Percentiles rank a stretch among this genome's conserved stretches.
Conservation (phyloP, 2,329 filamentous ascomycete genomes). For the Calonectria fujianensis region DNA sequence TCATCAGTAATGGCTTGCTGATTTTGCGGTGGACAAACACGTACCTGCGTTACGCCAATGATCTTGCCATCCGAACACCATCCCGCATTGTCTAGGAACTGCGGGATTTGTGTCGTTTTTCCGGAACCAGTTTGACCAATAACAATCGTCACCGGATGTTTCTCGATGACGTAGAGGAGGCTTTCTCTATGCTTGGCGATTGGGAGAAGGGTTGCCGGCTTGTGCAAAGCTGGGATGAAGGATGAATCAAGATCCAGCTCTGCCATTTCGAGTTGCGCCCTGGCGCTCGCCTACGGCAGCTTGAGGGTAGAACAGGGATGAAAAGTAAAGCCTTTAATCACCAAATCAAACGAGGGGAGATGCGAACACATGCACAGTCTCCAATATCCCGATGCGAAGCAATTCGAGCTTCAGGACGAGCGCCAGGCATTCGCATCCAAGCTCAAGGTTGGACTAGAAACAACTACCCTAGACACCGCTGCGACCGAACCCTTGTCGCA, state of each 20-base stretch:
- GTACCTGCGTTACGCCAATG: constrained; percentile 92
- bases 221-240: constrained; percentile 89
- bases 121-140: constrained; percentile 96
- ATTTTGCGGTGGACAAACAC: constrained; percentile 52
- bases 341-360: background rate
- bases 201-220: constrained; percentile 87
- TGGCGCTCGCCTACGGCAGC: background rate
- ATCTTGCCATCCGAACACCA: constrained; percentile 90
- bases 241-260: constrained; percentile 74
- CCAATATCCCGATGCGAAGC: constrained; percentile 15
- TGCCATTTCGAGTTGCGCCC: constrained; percentile 63
- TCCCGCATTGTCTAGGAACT: constrained; percentile 90
- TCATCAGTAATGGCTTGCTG: constrained; percentile 41
- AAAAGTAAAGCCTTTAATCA: background rate
- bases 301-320: background rate
- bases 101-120: constrained; percentile 96
- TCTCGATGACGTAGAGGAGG: constrained; percentile 91
- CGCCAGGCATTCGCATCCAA: background rate
- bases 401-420: background rate
- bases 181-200: constrained; percentile 88
- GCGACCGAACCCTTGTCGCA: constrained; percentile 28
- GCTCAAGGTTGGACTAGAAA: background rate
- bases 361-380: background rate
- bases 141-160: constrained; percentile 88
- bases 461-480: constrained; percentile 32